Conservation (phyloP, 139 green algal species). For the Penium margaritaceum region DNA sequence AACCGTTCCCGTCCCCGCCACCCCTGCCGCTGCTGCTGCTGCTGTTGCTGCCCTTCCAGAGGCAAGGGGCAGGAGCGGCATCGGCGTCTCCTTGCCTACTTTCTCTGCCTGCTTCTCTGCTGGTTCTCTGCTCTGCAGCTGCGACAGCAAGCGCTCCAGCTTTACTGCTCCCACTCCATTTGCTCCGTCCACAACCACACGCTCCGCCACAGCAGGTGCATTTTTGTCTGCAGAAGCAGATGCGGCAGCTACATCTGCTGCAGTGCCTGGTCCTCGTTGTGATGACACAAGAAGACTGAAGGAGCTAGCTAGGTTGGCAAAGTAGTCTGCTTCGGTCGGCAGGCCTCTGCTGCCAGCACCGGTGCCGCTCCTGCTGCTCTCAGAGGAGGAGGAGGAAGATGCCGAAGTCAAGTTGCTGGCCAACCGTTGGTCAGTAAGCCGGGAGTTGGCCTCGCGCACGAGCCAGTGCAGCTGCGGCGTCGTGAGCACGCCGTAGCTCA, state of each 20-base stretch:
- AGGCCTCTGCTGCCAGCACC: no score
- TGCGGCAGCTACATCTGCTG: not conserved
- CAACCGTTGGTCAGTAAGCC: no score
- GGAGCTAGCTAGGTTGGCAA: conserved; percentile 51
- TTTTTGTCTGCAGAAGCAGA: no score
- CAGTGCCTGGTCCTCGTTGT: no score
- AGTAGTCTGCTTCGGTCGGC: conserved; percentile 53
- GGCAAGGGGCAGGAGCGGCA: no score
- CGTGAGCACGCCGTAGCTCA: conserved; percentile 65
- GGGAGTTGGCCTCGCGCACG: conserved; percentile 51
- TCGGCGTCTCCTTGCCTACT: not conserved
- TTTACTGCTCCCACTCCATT: conserved; percentile 83
- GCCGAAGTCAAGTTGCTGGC: no score
- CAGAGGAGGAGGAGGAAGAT: not conserved
- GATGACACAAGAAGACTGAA: conserved; percentile 43
- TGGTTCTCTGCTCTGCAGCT: no score
- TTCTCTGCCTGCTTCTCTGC: no score
- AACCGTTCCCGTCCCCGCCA: no score
- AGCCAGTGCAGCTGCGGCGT: conserved; percentile 91
- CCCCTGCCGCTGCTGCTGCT: no score
- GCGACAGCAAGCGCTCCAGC: conserved; percentile 48
- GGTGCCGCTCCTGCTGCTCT: no score
- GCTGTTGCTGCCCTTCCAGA: not conserved
- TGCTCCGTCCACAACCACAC: conserved; percentile 79
- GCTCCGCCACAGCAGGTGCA: not conserved